These are phyloP conservation scores for Luzula sylvatica DNA, from an alignment of 176 grass and related monocot genomes.

Conservation along the genomic window DNA sequence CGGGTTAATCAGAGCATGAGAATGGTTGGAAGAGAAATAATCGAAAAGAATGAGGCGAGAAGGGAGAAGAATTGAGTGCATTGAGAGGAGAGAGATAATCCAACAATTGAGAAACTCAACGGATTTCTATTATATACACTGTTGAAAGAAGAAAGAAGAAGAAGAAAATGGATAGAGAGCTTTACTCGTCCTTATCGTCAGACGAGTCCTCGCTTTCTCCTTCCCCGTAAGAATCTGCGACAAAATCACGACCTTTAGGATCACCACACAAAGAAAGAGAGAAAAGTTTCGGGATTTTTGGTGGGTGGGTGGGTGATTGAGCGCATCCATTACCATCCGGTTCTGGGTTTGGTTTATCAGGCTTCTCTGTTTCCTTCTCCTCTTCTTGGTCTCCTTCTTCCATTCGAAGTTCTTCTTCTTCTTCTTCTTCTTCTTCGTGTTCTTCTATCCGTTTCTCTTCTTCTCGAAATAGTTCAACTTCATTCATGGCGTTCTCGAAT, in stretches of 20 bases:
- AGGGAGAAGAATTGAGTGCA: too few species aligned
- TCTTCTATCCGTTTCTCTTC: neutral
- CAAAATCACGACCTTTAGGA: too few species aligned
- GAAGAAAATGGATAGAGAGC: neutral
- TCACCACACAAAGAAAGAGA: too few species aligned
- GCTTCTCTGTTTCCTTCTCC: slow-evolving; percentile 1
- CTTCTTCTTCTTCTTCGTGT: too few species aligned
- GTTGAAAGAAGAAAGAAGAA: neutral
- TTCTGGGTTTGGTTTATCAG: neutral
- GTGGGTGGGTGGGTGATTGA: too few species aligned
- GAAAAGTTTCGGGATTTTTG: too few species aligned
- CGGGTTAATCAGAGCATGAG: neutral
- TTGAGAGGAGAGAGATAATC: too few species aligned
- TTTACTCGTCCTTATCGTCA: slow-evolving; percentile 1
- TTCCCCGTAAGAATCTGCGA: neutral
- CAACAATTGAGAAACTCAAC: slow-evolving; percentile 2
- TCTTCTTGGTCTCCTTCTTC: neutral
- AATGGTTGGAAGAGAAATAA: neutral
- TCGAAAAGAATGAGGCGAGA: too few species aligned
- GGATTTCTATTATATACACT: neutral
- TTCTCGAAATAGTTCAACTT: neutral
- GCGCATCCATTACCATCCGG: neutral
- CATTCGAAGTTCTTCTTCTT: neutral
- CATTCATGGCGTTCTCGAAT: neutral
- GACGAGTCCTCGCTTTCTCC: neutral